Base-by-base conservation (phyloP, 805 yeast species). In the Yamadazyma endophytica region DNA sequence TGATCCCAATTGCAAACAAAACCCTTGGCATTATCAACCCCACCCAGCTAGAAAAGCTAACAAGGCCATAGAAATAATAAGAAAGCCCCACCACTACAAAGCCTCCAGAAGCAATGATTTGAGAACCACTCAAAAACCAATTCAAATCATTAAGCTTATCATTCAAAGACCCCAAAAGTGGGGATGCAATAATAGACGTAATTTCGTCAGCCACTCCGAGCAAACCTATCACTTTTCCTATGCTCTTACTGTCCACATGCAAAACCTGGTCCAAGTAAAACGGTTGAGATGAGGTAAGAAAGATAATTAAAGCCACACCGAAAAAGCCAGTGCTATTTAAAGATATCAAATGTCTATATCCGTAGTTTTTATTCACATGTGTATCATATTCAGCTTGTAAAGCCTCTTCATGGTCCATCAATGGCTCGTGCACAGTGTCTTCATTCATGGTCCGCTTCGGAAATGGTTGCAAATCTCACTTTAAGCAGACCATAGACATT, bases 1-100 rank as follows among this genome's bases (percentile, higher is more conserved):
- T 57, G 7, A 79, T 78, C 3, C 88, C 89, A 8, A 71, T 36
- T 3, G 88, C 77, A 50, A 82, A 82, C 2, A 79, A 23, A 25
- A 70, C 44, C 37, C 90, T 61, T 43, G 70, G 58, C 5, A 78
- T 13, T 17, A 22, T 74, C 54, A 56, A 22, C 63, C 44, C 39
- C n/a, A 19, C 15, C 37, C 37, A 47, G 9, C 26, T 22, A 16
- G 17, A 37, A 67, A 30, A 35, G 3, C 83, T 81, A 21, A 67
- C 68, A 2, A 75, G 66, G 2, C 79, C 78, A 44, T 73, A 79
- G 1, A 77, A 58, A 23, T 65, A 39, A 13, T 80, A 50, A 19
- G 77, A 58, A 3, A 63, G 12, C 6, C 77, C 77, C 20, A 73
- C 47, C 9, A 70, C 40, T n/a, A 62, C 23, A 26, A 78, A 68